These are phyloP conservation scores for Larix kaempferi DNA, from an alignment of 75 land plant species.

Conservation along the genomic window DNA sequence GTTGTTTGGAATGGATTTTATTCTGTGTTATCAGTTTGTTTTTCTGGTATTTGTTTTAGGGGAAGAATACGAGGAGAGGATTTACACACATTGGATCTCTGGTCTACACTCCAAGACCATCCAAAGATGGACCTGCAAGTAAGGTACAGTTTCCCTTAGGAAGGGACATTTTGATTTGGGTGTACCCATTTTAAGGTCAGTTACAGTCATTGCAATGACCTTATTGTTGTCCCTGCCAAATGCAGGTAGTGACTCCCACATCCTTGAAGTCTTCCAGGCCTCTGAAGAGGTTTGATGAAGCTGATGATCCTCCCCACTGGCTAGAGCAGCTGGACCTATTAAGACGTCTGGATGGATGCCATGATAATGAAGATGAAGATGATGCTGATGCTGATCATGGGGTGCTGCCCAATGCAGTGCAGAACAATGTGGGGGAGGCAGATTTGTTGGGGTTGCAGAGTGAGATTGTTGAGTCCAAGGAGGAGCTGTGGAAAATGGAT, in stretches of 20 bases:
- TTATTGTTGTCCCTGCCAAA: neutral
- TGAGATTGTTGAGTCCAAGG: neutral
- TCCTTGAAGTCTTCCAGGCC: neutral
- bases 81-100: slow-evolving; percentile 6
- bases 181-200: neutral
- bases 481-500: neutral
- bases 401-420: neutral
- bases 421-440: neutral
- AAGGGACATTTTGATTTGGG: neutral
- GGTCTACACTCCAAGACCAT: slow-evolving; percentile 1
- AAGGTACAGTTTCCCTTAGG: neutral
- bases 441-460: neutral
- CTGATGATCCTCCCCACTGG: neutral
- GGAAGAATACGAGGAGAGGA: neutral
- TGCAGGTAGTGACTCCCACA: neutral
- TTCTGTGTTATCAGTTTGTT: too few relatives aligned
- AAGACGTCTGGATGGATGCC: neutral
- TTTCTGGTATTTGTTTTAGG: neutral
- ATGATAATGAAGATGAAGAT: neutral
- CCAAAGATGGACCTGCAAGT: neutral
- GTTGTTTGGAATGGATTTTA: too few relatives aligned
- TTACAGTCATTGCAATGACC: neutral
- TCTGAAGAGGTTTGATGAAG: neutral
- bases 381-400: neutral
- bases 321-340: neutral